phyloP scores from a whole-genome alignment of 2,329 filamentous ascomycete species.

The Exophiala spinifera region DNA sequence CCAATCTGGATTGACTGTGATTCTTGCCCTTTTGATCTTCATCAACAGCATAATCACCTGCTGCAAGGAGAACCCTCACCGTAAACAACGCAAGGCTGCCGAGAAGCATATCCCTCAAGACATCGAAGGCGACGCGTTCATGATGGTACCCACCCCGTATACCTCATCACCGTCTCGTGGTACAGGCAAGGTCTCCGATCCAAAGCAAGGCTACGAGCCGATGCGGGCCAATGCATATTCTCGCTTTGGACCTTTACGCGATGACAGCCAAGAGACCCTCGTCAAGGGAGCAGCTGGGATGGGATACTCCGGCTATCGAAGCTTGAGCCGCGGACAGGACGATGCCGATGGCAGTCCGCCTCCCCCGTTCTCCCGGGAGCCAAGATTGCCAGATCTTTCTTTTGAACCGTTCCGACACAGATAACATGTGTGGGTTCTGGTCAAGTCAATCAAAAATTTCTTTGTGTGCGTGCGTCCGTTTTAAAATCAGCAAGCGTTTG shows the following conservation, averaged over 20 bases:
- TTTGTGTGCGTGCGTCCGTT: background rate
- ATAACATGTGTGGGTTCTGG: background rate
- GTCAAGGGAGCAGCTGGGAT: slow-evolving; percentile 19
- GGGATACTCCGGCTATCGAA: slow-evolving; percentile 21
- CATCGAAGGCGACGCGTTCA: slow-evolving; percentile 59
- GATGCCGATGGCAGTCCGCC: slow-evolving; percentile 16
- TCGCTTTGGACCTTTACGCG: slow-evolving; percentile 10
- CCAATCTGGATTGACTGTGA: slow-evolving; percentile 76
- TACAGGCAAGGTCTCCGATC: slow-evolving; percentile 17
- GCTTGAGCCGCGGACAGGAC: slow-evolving; percentile 19
- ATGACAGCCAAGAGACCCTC: slow-evolving; percentile 21
- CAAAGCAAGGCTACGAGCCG: slow-evolving; percentile 23
- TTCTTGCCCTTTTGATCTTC: slow-evolving; percentile 80
- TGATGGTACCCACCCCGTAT: slow-evolving; percentile 57
- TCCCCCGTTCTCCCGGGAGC: slow-evolving; percentile 20
- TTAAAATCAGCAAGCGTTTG: slow-evolving; percentile 6
- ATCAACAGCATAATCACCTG: slow-evolving; percentile 84
- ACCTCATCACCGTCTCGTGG: slow-evolving; percentile 5
- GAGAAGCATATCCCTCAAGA: slow-evolving; percentile 88
- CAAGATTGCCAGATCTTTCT: slow-evolving; percentile 22
- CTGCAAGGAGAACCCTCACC: slow-evolving; percentile 85
- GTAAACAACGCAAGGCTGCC: slow-evolving; percentile 81
- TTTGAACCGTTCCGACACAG: slow-evolving; percentile 23
- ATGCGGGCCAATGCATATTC: slow-evolving; percentile 20
- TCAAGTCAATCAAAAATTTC: background rate